phyloP scores from a whole-genome alignment of 2,329 filamentous ascomycete genomes.

The Pseudogymnoascus sp. region DNA sequence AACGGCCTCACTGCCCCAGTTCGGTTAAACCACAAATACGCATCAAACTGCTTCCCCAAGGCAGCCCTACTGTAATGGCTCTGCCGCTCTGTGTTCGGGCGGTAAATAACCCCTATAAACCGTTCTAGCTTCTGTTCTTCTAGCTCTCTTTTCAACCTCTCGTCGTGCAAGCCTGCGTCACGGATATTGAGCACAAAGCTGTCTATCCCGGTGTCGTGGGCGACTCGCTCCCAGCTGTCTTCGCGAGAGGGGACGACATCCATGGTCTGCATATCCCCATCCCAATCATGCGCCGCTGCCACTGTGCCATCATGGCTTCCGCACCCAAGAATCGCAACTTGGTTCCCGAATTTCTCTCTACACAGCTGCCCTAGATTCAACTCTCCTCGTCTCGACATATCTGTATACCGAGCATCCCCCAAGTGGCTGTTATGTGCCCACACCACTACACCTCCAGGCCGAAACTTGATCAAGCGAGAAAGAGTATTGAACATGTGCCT shows the following conservation, averaged over 20 bases:
- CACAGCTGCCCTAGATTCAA: constrained; percentile 48
- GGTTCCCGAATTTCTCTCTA: constrained; percentile 34
- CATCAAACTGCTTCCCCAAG: constrained; percentile 10
- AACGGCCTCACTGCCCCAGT: not conserved
- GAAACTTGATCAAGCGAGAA: constrained; percentile 35
- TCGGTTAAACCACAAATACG: constrained; percentile 5
- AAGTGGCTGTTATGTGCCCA: constrained; percentile 49
- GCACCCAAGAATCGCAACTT: constrained; percentile 40
- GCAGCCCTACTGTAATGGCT: constrained; percentile 7
- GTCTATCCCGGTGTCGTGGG: constrained; percentile 39
- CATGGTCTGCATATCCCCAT: constrained; percentile 44
- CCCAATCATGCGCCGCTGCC: constrained; percentile 44
- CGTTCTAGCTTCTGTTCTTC: constrained; percentile 37
- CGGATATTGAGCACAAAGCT: constrained; percentile 42
- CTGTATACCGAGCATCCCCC: constrained; percentile 45
- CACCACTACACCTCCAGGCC: constrained; percentile 39
- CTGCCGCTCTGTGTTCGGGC: constrained; percentile 18
- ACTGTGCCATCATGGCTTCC: constrained; percentile 44
- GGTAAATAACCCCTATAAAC: constrained; percentile 47
- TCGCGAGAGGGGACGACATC: constrained; percentile 36
- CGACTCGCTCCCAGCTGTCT: constrained; percentile 42
- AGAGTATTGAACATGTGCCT: constrained; percentile 45
- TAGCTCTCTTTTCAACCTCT: constrained; percentile 32
- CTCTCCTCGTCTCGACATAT: constrained; percentile 40
- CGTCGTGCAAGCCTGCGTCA: constrained; percentile 27